Percentiles rank a stretch among this genome's conserved stretches.
Conservation (phyloP, 257 asterid species). For the Echites panduratus region DNA sequence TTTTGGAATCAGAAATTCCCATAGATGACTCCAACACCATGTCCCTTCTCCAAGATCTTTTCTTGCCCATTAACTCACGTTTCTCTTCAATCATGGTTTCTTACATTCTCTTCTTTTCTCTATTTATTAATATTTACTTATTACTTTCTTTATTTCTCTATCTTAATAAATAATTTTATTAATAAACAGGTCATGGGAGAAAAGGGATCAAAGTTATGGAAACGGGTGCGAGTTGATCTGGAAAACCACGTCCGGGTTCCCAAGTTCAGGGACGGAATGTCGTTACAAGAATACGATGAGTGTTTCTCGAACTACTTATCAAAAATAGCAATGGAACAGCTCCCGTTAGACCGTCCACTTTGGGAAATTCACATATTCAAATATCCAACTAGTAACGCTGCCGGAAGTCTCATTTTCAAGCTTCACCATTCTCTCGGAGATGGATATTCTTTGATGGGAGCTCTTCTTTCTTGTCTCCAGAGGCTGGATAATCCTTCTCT, state of each 20-base stretch:
- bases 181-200: constrained; percentile 35
- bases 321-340: constrained; percentile 31
- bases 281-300: constrained; percentile 38
- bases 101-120: neutral
- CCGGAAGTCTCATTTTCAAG: constrained; percentile 40
- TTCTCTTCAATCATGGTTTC: constrained; percentile 29
- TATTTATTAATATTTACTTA: no score
- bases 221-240: constrained; percentile 43
- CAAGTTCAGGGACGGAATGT: constrained; percentile 21
- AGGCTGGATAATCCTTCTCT: constrained; percentile 50
- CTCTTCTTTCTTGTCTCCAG: constrained; percentile 61
- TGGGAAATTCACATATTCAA: constrained; percentile 73
- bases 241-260: constrained; percentile 44
- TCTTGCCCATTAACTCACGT: constrained; percentile 22
- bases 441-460: constrained; percentile 74
- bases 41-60: constrained; percentile 7
- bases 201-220: constrained; percentile 53
- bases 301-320: constrained; percentile 44
- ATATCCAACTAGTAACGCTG: constrained; percentile 46
- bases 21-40: constrained; percentile 1
- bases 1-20: constrained; percentile 21
- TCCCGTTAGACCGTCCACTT: constrained; percentile 40
- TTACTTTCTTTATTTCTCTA: neutral
- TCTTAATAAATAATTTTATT: neutral
- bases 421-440: constrained; percentile 78